phyloP scores from a whole-genome alignment of 768 basidiomycete genomes.

The Clathrus columnatus region DNA sequence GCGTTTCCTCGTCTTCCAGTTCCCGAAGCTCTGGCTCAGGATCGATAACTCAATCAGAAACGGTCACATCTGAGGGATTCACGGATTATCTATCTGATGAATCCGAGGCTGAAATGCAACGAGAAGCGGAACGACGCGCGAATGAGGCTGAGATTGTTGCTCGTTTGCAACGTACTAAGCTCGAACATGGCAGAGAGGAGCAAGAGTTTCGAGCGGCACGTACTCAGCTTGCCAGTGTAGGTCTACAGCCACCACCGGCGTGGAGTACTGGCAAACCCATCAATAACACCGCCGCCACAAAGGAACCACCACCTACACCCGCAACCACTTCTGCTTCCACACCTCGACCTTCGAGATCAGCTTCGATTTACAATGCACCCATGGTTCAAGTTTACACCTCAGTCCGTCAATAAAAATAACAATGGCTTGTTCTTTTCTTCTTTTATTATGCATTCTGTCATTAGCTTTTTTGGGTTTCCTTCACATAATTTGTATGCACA shows the following conservation, averaged over 20 bases:
- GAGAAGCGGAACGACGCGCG: slow-evolving; percentile 66
- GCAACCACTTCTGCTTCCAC: background rate
- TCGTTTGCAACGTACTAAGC: slow-evolving; percentile 66
- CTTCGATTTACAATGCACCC: background rate
- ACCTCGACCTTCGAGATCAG: background rate
- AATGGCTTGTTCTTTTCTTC: background rate
- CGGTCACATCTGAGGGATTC: slow-evolving; percentile 80
- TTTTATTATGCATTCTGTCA: background rate
- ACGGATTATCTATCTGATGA: slow-evolving; percentile 90
- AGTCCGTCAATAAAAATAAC: background rate
- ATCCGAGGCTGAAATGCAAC: slow-evolving; percentile 81
- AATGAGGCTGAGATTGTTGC: slow-evolving; percentile 35
- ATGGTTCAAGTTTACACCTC: slow-evolving; percentile 8
- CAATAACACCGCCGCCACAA: background rate
- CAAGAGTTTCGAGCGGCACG: slow-evolving; percentile 74
- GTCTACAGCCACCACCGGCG: slow-evolving; percentile 65
- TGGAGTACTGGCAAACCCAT: slow-evolving; percentile 48
- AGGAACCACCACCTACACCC: background rate
- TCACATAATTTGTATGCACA: too few species aligned
- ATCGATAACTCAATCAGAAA: slow-evolving; percentile 27
- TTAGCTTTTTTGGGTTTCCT: too few species aligned
- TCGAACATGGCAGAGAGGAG: slow-evolving; percentile 42
- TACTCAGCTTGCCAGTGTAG: slow-evolving; percentile 66
- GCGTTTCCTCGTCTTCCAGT: slow-evolving; percentile 9
- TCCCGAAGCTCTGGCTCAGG: slow-evolving; percentile 11